Evolutionary conservation across 2,329 filamentous ascomycete species (phyloP).

Genomic region (Xylariaceae sp.): DNA sequence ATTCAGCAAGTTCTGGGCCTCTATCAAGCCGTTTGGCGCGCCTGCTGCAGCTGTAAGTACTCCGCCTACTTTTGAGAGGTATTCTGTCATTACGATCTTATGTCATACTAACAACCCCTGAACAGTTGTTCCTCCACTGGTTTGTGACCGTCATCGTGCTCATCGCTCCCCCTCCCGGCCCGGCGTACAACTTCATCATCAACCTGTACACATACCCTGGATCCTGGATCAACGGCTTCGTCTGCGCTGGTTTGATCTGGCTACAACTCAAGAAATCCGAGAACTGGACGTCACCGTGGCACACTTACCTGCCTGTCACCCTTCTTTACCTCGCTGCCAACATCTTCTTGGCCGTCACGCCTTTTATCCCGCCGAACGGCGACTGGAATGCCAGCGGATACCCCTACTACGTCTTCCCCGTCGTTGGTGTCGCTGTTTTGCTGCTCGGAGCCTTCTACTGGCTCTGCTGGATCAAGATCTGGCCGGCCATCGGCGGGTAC

Average conservation of each 20-base stretch:
- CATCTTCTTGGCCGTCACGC: conserved; percentile 47
- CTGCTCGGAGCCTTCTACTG: conserved; percentile 49
- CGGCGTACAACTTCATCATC: conserved; percentile 64
- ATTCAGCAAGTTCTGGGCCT: conserved; percentile 62
- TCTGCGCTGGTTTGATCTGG: conserved; percentile 47
- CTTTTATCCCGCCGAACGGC: conserved; percentile 49
- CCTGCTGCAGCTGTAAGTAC: conserved; percentile 49
- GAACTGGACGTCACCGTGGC: conserved; percentile 50
- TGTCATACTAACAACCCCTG: conserved; percentile 1
- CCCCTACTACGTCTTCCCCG: conserved; percentile 52
- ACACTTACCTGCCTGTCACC: conserved; percentile 44
- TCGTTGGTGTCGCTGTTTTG: conserved; percentile 49
- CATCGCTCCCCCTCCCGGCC: conserved; percentile 59
- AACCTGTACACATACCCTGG: conserved; percentile 52
- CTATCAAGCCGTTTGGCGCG: conserved; percentile 61
- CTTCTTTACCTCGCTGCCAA: conserved; percentile 48
- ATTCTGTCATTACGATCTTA: background rate
- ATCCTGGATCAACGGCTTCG: conserved; percentile 50
- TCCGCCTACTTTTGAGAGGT: background rate
- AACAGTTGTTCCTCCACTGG: conserved; percentile 58
- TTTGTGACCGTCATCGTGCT: conserved; percentile 60
- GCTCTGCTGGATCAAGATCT: conserved; percentile 46
- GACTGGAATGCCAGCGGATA: conserved; percentile 46
- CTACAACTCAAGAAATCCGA: conserved; percentile 46
- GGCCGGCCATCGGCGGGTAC: conserved; percentile 46